Base-by-base conservation (phyloP, 805 yeast species). In the Pichia thaimueangensis region DNA sequence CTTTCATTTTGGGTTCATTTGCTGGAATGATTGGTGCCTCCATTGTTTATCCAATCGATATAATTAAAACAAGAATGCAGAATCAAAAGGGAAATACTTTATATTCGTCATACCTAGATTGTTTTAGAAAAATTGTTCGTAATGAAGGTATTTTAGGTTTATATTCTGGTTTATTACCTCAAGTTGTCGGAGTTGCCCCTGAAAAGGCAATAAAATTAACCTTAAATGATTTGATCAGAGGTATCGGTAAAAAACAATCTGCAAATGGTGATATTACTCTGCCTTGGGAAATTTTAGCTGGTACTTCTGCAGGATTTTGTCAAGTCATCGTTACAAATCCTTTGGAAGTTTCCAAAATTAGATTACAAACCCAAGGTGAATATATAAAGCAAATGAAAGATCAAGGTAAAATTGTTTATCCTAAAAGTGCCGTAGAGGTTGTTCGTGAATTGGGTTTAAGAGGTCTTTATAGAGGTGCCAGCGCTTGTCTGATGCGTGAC, bases 21-120 rank as follows among this genome's bases (percentile, higher is more conserved):
- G 97, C 98, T 25, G 98, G 98, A 45, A 93, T 96, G 54, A 80
- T 91, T 63, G 98, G 98, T 48, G 97, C 98, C n/a, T 86, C 96
- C 6, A 86, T 84, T 13, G 98, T 91, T 34, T 91, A 91, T 62
- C 98, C 98, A 25, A 93, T 93, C 52, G 98, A 91, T 65, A 71
- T 93, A 60, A 88, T 91, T 50, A 91, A 91, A 67, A 91, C 98
- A 5, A 78, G 97, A 63, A 87, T 91, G 95, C 98, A 91, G 67
- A 95, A 95, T 47, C 97, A 91, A 68, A 77, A 87, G 51, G 77
- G 78, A 47, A 70, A 76, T 38, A 66, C 81, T 1, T 67, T 79
- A 37, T 91, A 91, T 64, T 76, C 74, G 48, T 87, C 85, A 56
- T 88, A 96, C 8, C 47, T 80, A 20, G 97, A 91, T 60, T 93